Percentiles rank a stretch among this genome's conserved stretches.
Evolutionary conservation across 2,329 filamentous ascomycete genomes (phyloP).

Genomic region (Gnomoniopsis smithogilvyi): DNA sequence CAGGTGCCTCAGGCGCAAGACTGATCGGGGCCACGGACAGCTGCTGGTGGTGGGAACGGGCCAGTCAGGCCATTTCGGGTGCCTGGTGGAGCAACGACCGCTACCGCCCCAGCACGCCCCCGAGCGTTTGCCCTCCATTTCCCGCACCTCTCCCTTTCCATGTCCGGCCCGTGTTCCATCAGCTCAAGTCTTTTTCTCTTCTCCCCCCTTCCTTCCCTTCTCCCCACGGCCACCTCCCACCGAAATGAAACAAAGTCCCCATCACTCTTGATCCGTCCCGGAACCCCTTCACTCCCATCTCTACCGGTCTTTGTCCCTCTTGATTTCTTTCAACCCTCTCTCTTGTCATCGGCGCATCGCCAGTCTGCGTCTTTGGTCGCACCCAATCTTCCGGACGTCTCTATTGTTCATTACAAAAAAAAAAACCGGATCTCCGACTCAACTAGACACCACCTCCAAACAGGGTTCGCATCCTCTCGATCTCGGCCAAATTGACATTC

Average conservation of each 20-base stretch:
- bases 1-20: slow-evolving; percentile 4
- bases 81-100: slow-evolving; percentile 5
- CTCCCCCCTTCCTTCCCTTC: slow-evolving; percentile 7
- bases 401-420: slow-evolving; percentile 5
- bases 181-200: neutral
- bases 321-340: neutral
- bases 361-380: slow-evolving; percentile 6
- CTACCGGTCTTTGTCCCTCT: neutral
- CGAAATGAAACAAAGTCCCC: neutral
- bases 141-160: slow-evolving; percentile 4
- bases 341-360: slow-evolving; percentile 1
- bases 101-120: slow-evolving; percentile 9
- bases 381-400: slow-evolving; percentile 11
- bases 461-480: neutral
- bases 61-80: slow-evolving; percentile 17
- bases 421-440: slow-evolving; percentile 16
- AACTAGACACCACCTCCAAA: neutral
- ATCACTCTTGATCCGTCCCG: neutral
- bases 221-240: slow-evolving; percentile 6
- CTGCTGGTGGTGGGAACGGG: slow-evolving; percentile 1
- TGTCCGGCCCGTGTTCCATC: slow-evolving; percentile 13
- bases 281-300: neutral
- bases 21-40: slow-evolving; percentile 17
- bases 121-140: slow-evolving; percentile 8
- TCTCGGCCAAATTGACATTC: neutral